phyloP scores from a whole-genome alignment of 306 rosid genomes.

The Sindora glabra region DNA sequence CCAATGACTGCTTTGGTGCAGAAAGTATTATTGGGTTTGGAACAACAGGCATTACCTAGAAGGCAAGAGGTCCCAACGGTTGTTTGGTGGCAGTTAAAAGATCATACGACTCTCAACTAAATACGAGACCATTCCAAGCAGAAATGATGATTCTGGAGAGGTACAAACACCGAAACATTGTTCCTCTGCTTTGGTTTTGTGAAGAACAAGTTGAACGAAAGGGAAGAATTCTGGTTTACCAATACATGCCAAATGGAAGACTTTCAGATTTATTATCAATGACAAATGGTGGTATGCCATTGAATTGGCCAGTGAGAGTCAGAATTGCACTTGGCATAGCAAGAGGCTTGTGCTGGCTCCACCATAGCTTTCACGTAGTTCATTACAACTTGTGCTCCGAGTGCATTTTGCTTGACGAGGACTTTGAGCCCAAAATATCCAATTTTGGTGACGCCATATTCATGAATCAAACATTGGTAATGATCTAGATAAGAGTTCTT shows the following conservation, averaged over 20 bases:
- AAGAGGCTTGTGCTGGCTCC: conserved; percentile 33
- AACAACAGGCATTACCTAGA: conserved; percentile 28
- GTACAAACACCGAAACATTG: conserved; percentile 17
- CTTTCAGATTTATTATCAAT: conserved; percentile 20
- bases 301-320: no score
- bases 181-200: conserved; percentile 22
- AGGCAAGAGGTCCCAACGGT: conserved; percentile 12
- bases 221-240: conserved; percentile 22
- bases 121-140: conserved; percentile 14
- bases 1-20: conserved; percentile 21
- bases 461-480: neutral
- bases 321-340: no score
- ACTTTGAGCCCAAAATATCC: conserved; percentile 30
- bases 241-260: conserved; percentile 24
- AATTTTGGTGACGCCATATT: conserved; percentile 18
- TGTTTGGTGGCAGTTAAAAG: conserved; percentile 24
- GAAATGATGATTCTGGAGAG: conserved; percentile 19
- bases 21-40: conserved; percentile 23
- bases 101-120: conserved; percentile 1
- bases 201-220: neutral
- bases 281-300: no score
- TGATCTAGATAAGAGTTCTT: no score
- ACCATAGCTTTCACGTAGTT: conserved; percentile 4
- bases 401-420: conserved; percentile 22
- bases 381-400: conserved; percentile 19